phyloP scores from a whole-genome alignment of 495 filamentous ascomycete species.

The Ramalina intermedia region DNA sequence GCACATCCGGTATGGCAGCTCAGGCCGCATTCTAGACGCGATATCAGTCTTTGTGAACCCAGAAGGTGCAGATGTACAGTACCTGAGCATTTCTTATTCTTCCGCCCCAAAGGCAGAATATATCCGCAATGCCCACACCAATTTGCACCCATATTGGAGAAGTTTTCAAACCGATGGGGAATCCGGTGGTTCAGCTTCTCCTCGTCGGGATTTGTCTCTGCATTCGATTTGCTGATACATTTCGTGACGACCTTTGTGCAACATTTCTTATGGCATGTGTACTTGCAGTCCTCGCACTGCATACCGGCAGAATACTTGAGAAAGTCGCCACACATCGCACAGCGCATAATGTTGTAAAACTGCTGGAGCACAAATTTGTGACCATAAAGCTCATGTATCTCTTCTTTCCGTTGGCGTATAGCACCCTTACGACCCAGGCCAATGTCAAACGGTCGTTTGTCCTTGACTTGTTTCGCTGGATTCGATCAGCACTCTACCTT shows the following conservation, averaged over 20 bases:
- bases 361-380: constrained; percentile 97
- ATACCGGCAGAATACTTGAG: constrained; percentile 97
- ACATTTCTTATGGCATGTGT: constrained; percentile 95
- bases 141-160: constrained; percentile 92
- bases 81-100: constrained; percentile 87
- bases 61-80: constrained; percentile 12
- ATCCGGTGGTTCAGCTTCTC: constrained; percentile 99
- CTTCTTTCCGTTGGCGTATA: constrained; percentile 91
- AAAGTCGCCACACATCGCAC: constrained; percentile 93
- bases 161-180: constrained; percentile 86
- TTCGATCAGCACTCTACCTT: constrained; percentile 20
- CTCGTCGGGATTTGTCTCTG: constrained; percentile 93
- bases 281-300: constrained; percentile 99
- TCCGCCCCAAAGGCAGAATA: constrained; percentile 89
- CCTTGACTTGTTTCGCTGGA: constrained; percentile 51
- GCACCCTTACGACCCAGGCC: constrained; percentile 91
- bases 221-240: constrained; percentile 98
- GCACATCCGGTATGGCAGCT: constrained; percentile 84
- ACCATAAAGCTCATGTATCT: constrained; percentile 93
- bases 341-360: constrained; percentile 99
- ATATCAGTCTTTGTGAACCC: constrained; percentile 13
- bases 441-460: constrained; percentile 61
- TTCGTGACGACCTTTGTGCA: constrained; percentile 97
- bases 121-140: constrained; percentile 99
- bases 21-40: constrained; percentile 64